phyloP scores from a whole-genome alignment of 139 green algal species.

The Closterium sp. region DNA sequence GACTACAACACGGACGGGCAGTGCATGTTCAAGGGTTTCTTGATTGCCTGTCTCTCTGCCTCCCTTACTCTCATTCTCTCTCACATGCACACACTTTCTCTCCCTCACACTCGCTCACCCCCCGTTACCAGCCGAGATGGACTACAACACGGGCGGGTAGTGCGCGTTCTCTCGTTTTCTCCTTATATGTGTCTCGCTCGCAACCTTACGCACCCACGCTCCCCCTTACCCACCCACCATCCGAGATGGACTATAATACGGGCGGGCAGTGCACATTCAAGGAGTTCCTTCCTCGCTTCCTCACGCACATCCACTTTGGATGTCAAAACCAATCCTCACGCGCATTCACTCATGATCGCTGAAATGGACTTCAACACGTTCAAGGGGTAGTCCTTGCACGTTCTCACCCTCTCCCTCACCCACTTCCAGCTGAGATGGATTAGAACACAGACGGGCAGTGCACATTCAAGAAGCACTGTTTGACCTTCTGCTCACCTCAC shows the following conservation, averaged over 20 bases:
- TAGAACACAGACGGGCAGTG: too few species aligned
- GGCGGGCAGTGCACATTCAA: slow-evolving; percentile 59
- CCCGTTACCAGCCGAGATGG: slow-evolving; percentile 48
- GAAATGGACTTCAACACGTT: too few species aligned
- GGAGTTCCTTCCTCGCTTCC: slow-evolving; percentile 50
- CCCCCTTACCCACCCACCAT: neutral
- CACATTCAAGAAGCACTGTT: too few species aligned
- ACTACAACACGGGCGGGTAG: slow-evolving; percentile 57
- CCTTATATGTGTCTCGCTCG: too few species aligned
- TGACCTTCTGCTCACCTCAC: too few species aligned
- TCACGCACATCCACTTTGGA: neutral
- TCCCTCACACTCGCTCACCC: neutral
- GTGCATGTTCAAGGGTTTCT: neutral
- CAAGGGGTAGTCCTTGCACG: neutral
- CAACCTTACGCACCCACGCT: neutral
- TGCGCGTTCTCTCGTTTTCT: too few species aligned
- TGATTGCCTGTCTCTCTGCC: neutral
- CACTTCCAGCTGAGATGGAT: too few species aligned
- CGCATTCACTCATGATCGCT: too few species aligned
- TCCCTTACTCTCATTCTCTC: neutral
- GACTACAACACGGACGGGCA: neutral
- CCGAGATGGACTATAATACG: slow-evolving; percentile 58
- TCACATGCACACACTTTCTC: neutral
- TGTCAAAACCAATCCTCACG: too few species aligned
- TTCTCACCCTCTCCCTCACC: neutral